phyloP scores from a whole-genome alignment of 495 filamentous ascomycete species.

The Tuber aestivum region DNA sequence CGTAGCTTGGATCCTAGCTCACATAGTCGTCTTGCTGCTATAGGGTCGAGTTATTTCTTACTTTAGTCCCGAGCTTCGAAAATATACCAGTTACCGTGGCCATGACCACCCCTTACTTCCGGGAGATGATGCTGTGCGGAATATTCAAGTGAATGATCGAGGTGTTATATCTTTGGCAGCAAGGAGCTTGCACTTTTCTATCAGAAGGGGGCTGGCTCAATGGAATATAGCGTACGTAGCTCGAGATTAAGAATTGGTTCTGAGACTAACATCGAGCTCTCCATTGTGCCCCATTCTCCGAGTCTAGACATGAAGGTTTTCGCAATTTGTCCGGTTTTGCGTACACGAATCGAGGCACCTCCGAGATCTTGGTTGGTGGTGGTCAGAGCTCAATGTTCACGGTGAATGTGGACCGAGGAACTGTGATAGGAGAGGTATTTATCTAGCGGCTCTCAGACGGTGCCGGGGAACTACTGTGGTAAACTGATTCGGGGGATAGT shows the following conservation, averaged over 20 bases:
- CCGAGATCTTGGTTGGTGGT: slow-evolving; percentile 79
- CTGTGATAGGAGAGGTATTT: slow-evolving; percentile 62
- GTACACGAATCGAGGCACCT: slow-evolving; percentile 75
- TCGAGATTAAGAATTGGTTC: not conserved
- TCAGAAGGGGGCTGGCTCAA: slow-evolving; percentile 67
- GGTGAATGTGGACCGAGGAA: slow-evolving; percentile 81
- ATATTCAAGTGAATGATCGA: slow-evolving; percentile 51
- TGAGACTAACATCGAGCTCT: not conserved
- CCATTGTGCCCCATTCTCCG: not conserved
- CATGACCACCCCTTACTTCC: slow-evolving; percentile 29
- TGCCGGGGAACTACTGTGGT: slow-evolving; percentile 10
- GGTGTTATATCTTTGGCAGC: slow-evolving; percentile 40
- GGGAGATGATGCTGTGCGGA: slow-evolving; percentile 36
- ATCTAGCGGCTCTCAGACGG: not conserved
- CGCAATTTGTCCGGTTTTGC: slow-evolving; percentile 83
- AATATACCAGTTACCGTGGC: slow-evolving; percentile 51
- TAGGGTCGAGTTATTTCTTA: slow-evolving; percentile 83
- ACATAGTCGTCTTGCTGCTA: not conserved
- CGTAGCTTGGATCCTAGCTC: not conserved
- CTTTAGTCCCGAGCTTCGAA: slow-evolving; percentile 70
- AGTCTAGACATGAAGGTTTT: slow-evolving; percentile 62
- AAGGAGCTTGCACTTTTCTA: slow-evolving; percentile 65
- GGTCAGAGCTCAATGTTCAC: slow-evolving; percentile 81
- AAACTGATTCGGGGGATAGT: slow-evolving; percentile 43
- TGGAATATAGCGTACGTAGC: slow-evolving; percentile 67